These are phyloP conservation scores for Boletus sp. DNA, from an alignment of 768 basidiomycete species.

Conservation along the genomic window DNA sequence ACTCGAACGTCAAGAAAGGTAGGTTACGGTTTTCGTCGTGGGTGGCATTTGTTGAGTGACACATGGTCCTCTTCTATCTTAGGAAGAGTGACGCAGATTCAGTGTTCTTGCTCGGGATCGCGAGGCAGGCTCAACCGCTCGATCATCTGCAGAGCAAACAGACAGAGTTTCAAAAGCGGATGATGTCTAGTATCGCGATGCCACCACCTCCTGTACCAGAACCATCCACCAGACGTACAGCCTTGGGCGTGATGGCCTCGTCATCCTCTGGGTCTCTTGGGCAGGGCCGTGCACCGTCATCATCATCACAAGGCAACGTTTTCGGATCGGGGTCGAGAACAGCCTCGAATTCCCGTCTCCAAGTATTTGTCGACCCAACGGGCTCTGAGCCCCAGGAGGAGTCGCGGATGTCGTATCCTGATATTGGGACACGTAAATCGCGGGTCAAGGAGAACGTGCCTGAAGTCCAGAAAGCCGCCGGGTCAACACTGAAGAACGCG, in stretches of 20 bases:
- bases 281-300: constrained; percentile 10
- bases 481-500: constrained; percentile 63
- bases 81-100: constrained; percentile 90
- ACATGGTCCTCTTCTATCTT: neutral
- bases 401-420: constrained; percentile 55
- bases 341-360: constrained; percentile 56
- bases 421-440: constrained; percentile 74
- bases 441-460: constrained; percentile 78
- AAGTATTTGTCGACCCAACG: constrained; percentile 71
- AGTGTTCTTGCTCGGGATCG: constrained; percentile 84
- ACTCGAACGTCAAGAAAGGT: constrained; percentile 83
- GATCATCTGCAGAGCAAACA: constrained; percentile 78
- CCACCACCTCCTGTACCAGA: constrained; percentile 39
- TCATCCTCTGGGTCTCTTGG: constrained; percentile 31
- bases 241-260: constrained; percentile 44
- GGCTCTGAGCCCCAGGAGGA: constrained; percentile 48
- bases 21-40: constrained; percentile 30
- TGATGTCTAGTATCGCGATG: constrained; percentile 57
- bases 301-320: constrained; percentile 27
- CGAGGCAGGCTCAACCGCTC: constrained; percentile 74
- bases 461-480: constrained; percentile 65
- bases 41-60: constrained; percentile 30
- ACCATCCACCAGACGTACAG: constrained; percentile 39
- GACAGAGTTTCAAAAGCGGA: constrained; percentile 87
- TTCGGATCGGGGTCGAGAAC: constrained; percentile 35